Conservation (phyloP, 2,329 filamentous ascomycete species). For the Xylariaceae sp. region DNA sequence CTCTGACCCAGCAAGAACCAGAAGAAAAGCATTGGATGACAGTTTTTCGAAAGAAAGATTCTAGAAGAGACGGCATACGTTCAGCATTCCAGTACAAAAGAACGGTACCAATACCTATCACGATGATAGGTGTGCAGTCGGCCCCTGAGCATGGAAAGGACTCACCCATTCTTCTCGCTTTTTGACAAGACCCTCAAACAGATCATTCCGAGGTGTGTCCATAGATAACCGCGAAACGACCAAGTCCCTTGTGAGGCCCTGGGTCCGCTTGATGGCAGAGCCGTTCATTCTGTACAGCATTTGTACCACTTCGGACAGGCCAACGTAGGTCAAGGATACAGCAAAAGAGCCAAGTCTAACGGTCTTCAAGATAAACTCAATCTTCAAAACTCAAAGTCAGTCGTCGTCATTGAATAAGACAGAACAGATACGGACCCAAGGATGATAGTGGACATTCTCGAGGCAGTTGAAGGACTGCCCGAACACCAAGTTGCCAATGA, state of each 20-base stretch:
- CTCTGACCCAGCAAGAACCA: slow-evolving; percentile 30
- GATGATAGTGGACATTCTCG: slow-evolving; percentile 28
- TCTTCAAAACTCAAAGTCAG: not conserved
- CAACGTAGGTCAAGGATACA: slow-evolving; percentile 21
- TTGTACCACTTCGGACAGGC: slow-evolving; percentile 21
- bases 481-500: slow-evolving; percentile 35
- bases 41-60: slow-evolving; percentile 27
- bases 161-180: slow-evolving; percentile 31
- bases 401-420: not conserved
- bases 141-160: not conserved
- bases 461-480: slow-evolving; percentile 42
- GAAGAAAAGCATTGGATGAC: slow-evolving; percentile 26
- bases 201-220: slow-evolving; percentile 26
- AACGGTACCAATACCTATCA: not conserved
- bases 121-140: too few relatives aligned
- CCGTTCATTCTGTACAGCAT: slow-evolving; percentile 15
- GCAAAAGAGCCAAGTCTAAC: slow-evolving; percentile 25
- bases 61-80: slow-evolving; percentile 7
- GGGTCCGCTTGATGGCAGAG: slow-evolving; percentile 14
- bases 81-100: not conserved
- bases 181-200: slow-evolving; percentile 33
- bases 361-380: slow-evolving; percentile 31
- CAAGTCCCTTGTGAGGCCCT: slow-evolving; percentile 22
- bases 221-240: slow-evolving; percentile 22
- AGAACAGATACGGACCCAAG: slow-evolving; percentile 24